These are phyloP conservation scores for Termitomyces sp. DNA, from an alignment of 768 basidiomycete genomes.

Conservation along the genomic window DNA sequence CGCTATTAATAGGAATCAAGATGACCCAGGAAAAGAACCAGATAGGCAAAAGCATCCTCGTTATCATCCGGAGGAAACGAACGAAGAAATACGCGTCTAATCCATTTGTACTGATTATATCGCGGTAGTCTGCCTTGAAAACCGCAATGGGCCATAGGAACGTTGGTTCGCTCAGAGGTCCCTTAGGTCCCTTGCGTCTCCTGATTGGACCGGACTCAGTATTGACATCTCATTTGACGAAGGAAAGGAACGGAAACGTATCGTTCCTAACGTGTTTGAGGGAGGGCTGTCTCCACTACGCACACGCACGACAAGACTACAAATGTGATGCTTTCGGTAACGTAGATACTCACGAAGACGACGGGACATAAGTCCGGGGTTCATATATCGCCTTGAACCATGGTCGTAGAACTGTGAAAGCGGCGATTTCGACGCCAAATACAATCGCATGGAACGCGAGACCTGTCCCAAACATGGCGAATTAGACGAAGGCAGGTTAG, in stretches of 20 bases:
- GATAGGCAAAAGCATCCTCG: conserved; percentile 78
- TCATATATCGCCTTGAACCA: conserved; percentile 89
- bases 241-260: background rate
- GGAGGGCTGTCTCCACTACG: too few relatives aligned
- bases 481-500: too few relatives aligned
- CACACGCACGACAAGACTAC: background rate
- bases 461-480: conserved; percentile 71
- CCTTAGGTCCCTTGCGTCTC: conserved; percentile 44
- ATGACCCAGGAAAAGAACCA: conserved; percentile 88
- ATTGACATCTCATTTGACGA: background rate
- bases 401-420: conserved; percentile 79
- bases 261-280: background rate
- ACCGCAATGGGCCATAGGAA: conserved; percentile 67
- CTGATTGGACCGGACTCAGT: conserved; percentile 23
- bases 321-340: background rate
- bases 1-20: conserved; percentile 69
- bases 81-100: conserved; percentile 93
- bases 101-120: conserved; percentile 66
- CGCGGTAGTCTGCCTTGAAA: conserved; percentile 55
- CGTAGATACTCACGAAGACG: conserved; percentile 28
- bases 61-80: conserved; percentile 82
- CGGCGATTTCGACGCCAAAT: conserved; percentile 61
- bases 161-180: conserved; percentile 41
- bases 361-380: conserved; percentile 66
- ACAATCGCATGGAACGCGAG: conserved; percentile 76